Evolutionary conservation across 2,329 filamentous ascomycete genomes (phyloP).

Genomic region (Pochonia chlamydosporia): DNA sequence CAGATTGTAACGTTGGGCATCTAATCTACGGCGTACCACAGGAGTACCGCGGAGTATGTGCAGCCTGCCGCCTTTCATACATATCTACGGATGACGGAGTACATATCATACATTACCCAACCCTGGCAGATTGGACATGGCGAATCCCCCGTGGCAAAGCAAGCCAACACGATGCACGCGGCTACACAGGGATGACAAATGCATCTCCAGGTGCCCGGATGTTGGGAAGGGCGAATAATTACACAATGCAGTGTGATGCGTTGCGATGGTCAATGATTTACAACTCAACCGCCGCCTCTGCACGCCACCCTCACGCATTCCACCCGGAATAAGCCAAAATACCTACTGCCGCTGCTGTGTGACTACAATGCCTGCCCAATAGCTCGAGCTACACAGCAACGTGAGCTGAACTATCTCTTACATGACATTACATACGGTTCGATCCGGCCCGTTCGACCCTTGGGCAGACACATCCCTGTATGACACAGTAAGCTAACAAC

Average conservation of each 20-base stretch:
- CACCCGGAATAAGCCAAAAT: too few relatives aligned
- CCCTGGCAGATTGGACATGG: too few relatives aligned
- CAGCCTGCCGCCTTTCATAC: background rate
- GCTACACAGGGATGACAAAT: background rate
- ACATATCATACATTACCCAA: too few relatives aligned
- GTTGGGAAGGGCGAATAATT: background rate
- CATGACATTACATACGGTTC: background rate
- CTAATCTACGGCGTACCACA: background rate
- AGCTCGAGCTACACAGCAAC: background rate
- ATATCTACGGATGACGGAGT: too few relatives aligned
- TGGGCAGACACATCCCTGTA: background rate
- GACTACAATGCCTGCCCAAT: background rate
- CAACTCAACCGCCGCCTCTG: background rate
- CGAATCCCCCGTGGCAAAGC: too few relatives aligned
- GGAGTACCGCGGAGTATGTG: background rate
- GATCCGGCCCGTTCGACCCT: background rate
- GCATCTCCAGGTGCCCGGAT: background rate
- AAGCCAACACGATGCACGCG: background rate
- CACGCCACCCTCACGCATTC: too few relatives aligned
- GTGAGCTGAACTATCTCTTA: background rate
- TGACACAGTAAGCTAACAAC: background rate
- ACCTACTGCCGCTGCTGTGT: background rate
- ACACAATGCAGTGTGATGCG: background rate
- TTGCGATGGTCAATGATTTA: background rate
- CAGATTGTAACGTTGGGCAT: background rate